Percentiles rank a stretch among this genome's conserved stretches.
These are phyloP conservation scores for Aphanomyces astaci DNA, from an alignment of 352 stramenopile species.

Conservation along the genomic window DNA sequence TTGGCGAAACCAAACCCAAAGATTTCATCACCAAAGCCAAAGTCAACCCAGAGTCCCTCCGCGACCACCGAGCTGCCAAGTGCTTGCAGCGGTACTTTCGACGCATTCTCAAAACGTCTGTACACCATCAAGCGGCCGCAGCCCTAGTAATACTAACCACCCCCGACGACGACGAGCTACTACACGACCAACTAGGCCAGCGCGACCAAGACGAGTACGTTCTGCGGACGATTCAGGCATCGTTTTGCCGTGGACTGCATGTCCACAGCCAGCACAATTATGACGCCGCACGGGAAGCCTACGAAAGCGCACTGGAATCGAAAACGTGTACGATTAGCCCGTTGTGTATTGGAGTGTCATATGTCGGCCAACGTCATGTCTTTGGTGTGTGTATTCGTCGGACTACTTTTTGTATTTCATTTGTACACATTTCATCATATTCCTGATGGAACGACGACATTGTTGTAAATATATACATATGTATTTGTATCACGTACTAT, in stretches of 20 bases:
- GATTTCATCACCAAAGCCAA: neutral
- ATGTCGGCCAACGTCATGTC: too few species aligned
- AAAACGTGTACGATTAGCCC: too few species aligned
- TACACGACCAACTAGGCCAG: neutral
- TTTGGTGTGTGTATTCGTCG: neutral
- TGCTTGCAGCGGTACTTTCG: constrained; percentile 21
- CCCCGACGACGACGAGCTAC: neutral
- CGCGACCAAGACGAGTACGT: neutral
- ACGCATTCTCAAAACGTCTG: constrained; percentile 12
- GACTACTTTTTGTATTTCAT: too few species aligned
- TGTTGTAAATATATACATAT: too few species aligned
- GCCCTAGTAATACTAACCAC: neutral
- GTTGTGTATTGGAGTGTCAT: too few species aligned
- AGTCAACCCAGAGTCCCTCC: neutral
- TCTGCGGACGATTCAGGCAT: neutral
- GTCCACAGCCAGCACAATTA: constrained; percentile 8
- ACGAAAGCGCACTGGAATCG: constrained; percentile 2
- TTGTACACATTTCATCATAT: too few species aligned
- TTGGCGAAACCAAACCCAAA: constrained; percentile 5
- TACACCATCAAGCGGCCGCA: neutral
- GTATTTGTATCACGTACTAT: too few species aligned
- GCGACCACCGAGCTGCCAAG: constrained; percentile 10
- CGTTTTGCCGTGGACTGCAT: constrained; percentile 1
- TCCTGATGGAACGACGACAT: too few species aligned
- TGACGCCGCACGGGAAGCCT: neutral